Base-by-base conservation (phyloP, 1,139 yeast species). In the Taiozyma onychis region DNA sequence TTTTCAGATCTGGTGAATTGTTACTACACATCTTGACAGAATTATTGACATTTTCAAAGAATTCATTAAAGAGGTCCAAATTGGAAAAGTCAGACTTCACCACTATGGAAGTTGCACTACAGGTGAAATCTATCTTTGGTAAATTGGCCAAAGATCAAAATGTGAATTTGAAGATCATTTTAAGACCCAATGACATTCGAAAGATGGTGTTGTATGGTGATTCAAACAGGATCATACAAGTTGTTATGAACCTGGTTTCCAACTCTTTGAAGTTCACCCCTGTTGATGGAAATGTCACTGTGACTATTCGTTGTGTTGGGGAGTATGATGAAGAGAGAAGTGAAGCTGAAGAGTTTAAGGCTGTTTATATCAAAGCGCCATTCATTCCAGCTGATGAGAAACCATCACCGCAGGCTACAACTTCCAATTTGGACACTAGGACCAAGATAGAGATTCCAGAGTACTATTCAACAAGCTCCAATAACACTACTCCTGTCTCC, bases 241-340 rank as follows among this genome's bases (percentile, higher is more conserved):
- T 91, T 48, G 83, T 90, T 11, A 85, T 88, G 87, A 91, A 91
- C 60, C 70, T 91, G 51, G 90, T 90, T 3, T 86, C 95, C 14
- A 91, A 89, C 65, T 85, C 96, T 0, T 70, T 91, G 56, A 91
- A 91, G 62, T 91, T 91, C 61, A 90, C 97, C 0, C 96, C 96
- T 0, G 83, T 81, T 21, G 89, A 88, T 55, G 97, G 97, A 2
- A 75, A 78, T 16, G 95, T 93, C 16, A 77, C 77, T 30, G 93
- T 90, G 2, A 66, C 77, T 0, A 78, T 88, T 55, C 78, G 75
- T 56, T 67, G 85, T n/a, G 56, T 84, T 28, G 95, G 95, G 24
- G 87, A 82, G 62, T 85, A 85, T 62, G 95, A 87, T 60, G 74
- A 76, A 57, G 72, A 63, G 26, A 64, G 64, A 51, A 75, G 81